Conservation (phyloP, 257 asterid species). For the Apocynum venetum region DNA sequence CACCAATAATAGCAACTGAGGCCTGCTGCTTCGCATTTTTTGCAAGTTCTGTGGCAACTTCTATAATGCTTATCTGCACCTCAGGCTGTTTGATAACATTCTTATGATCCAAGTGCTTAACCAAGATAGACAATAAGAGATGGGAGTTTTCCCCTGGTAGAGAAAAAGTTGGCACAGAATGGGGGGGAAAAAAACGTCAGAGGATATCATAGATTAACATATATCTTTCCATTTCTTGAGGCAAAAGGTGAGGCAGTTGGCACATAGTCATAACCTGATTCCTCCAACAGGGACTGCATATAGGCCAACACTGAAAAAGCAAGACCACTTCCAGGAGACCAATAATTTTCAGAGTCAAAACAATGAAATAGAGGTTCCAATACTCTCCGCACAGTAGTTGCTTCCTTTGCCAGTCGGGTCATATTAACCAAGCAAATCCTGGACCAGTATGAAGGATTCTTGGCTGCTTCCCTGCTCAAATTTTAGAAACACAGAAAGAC, state of each 20-base stretch:
- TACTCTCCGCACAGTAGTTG: slow-evolving; percentile 48
- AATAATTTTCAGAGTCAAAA: slow-evolving; percentile 44
- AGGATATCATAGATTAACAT: not conserved
- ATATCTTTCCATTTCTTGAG: not conserved
- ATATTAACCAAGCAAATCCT: slow-evolving; percentile 39
- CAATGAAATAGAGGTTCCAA: slow-evolving; percentile 44
- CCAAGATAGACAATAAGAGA: slow-evolving; percentile 35
- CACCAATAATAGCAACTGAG: slow-evolving; percentile 34
- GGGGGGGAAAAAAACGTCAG: not conserved
- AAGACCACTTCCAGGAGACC: slow-evolving; percentile 43
- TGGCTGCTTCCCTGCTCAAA: slow-evolving; percentile 33
- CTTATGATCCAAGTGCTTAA: slow-evolving; percentile 51
- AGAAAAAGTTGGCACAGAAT: slow-evolving; percentile 4
- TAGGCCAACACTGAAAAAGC: slow-evolving; percentile 36
- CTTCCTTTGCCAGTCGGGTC: slow-evolving; percentile 44
- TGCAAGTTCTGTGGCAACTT: slow-evolving; percentile 31
- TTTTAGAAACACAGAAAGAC: slow-evolving; percentile 1
- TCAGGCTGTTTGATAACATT: slow-evolving; percentile 34
- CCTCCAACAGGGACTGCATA: slow-evolving; percentile 42
- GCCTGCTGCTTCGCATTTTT: slow-evolving; percentile 35
- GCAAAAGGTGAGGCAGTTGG: slow-evolving; percentile 2
- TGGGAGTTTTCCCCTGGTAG: slow-evolving; percentile 44
- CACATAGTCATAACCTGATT: slow-evolving; percentile 34
- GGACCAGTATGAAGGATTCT: slow-evolving; percentile 47
- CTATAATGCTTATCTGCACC: slow-evolving; percentile 32